A percentile compares a stretch with the other conserved stretches of the same genome.
These are phyloP conservation scores for Colletotrichum sp. DNA, from an alignment of 2,329 filamentous ascomycete species.

Conservation along the genomic window DNA sequence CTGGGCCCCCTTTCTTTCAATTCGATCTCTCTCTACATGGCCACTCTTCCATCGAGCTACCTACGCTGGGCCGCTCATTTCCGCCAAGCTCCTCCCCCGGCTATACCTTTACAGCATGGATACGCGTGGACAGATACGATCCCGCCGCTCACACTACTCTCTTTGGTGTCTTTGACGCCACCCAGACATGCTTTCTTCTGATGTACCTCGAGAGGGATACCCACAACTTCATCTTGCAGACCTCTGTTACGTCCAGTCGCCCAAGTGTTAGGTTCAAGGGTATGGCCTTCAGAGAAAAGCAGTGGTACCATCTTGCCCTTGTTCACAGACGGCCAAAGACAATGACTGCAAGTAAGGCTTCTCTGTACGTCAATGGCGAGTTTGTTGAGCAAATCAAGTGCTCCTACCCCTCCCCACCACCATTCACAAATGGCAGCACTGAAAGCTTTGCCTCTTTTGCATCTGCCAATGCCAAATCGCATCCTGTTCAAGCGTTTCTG, in stretches of 20 bases:
- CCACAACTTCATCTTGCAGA: conserved; percentile 93
- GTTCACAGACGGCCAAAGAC: conserved; percentile 83
- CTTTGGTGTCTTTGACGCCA: conserved; percentile 92
- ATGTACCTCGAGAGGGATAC: conserved; percentile 95
- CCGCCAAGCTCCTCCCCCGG: conserved; percentile 81
- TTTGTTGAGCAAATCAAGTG: conserved; percentile 93
- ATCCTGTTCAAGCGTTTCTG: conserved; percentile 87
- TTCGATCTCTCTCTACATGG: conserved; percentile 92
- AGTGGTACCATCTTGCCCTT: conserved; percentile 93
- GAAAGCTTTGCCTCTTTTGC: conserved; percentile 76
- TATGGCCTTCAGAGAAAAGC: conserved; percentile 73
- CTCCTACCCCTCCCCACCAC: conserved; percentile 81
- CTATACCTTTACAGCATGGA: conserved; percentile 91
- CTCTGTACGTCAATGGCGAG: conserved; percentile 90
- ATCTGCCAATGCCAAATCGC: conserved; percentile 60
- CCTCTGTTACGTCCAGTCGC: conserved; percentile 83
- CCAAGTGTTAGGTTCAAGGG: conserved; percentile 95
- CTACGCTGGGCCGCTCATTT: conserved; percentile 84
- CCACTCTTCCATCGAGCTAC: conserved; percentile 87
- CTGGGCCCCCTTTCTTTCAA: conserved; percentile 84
- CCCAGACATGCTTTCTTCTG: conserved; percentile 91
- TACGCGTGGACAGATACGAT: conserved; percentile 88
- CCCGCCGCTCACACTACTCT: conserved; percentile 86
- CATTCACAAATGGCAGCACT: conserved; percentile 64
- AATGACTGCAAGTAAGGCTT: conserved; percentile 79